Evolutionary conservation across 331 rosid species (phyloP).

Genomic region (Malus hybrid): DNA sequence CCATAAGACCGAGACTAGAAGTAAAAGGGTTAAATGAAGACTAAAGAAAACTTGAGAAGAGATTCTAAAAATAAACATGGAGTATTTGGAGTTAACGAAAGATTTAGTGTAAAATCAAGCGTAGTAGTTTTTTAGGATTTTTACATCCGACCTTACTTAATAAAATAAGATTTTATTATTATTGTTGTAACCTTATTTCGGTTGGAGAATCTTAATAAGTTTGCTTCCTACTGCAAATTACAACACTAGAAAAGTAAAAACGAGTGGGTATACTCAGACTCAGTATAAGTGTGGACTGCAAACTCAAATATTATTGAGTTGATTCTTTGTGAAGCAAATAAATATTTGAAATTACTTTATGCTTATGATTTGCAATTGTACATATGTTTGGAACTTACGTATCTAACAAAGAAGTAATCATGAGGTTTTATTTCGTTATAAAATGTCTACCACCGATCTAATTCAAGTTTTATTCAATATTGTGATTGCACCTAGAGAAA

Average conservation of each 20-base stretch:
- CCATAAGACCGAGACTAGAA: no score
- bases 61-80: no score
- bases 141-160: fast-evolving
- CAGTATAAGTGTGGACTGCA: no score
- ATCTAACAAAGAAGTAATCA: neutral
- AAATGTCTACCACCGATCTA: neutral
- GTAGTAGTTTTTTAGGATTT: fast-evolving
- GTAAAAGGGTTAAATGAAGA: no score
- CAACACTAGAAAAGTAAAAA: no score
- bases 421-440: neutral
- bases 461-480: neutral
- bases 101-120: fast-evolving
- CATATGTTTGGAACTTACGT: neutral
- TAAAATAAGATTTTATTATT: fast-evolving
- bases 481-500: neutral
- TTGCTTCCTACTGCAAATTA: no score
- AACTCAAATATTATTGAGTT: no score
- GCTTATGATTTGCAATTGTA: neutral
- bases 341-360: neutral
- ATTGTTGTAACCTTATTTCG: no score
- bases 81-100: no score
- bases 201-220: no score
- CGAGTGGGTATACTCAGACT: no score
- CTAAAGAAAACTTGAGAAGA: no score
- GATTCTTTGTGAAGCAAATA: neutral